Evolutionary conservation across 441 rosid genomes (phyloP).

Genomic region (Gossypium lobatum): DNA sequence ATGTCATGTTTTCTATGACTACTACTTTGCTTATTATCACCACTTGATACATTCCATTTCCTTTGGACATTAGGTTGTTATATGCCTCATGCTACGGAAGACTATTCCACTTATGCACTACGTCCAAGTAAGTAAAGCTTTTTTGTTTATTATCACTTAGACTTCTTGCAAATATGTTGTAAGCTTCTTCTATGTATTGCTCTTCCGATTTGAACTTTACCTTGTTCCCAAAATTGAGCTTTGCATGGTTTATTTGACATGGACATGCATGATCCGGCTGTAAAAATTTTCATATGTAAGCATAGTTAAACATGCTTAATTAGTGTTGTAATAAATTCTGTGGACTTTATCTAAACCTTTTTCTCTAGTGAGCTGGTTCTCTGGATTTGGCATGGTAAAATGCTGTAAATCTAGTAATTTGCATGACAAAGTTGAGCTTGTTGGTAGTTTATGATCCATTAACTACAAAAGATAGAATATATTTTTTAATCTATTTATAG

Average conservation of each 20-base stretch:
- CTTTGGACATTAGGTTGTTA: constrained; percentile 59
- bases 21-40: neutral
- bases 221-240: neutral
- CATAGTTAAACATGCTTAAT: neutral
- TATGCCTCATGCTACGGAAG: constrained; percentile 91
- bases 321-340: neutral
- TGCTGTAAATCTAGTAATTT: neutral
- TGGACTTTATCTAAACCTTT: neutral
- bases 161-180: neutral
- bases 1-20: neutral
- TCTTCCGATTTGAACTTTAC: neutral
- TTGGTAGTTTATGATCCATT: neutral
- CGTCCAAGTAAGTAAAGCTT: constrained; percentile 68
- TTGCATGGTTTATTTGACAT: neutral
- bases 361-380: neutral
- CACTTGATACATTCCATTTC: constrained; percentile 26
- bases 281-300: neutral
- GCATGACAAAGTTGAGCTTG: neutral
- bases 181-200: neutral
- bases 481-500: neutral
- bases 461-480: neutral
- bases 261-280: neutral
- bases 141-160: constrained; percentile 2
- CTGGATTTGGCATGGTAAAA: neutral
- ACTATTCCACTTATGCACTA: constrained; percentile 79